Base-by-base conservation (phyloP, 306 rosid genomes). In the Hippophae tibetana region DNA sequence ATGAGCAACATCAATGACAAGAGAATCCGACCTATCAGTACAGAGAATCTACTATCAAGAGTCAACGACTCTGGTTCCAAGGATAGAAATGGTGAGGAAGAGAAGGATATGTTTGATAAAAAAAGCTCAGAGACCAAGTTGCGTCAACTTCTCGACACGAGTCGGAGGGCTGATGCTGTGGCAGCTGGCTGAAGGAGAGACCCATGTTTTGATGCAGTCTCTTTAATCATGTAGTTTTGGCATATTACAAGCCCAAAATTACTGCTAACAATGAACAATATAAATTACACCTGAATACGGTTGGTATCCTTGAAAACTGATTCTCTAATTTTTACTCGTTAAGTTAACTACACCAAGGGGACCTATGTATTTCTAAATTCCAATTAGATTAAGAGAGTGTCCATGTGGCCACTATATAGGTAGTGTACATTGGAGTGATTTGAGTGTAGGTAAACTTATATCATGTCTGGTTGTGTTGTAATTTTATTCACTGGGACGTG, bases 191-290 rank as follows among this genome's bases (percentile, higher is more conserved):
- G 79, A 81, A 13, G 6, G 38, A 41, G 62, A 67, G 61, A 48
- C 7, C 77, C 66, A 4, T 45, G 79, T 63, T 41, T 48, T 45
- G 43, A 13, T 52, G 67, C 76, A 52, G 79, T 60, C 74, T 31
- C 38, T 31, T 31, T 70, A 47, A 73, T 79, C 51, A 52, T 68
- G 95, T 88, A 85, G 82, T 92, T 92, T 88, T 92, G 99, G 96
- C 96, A 82, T 86, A 86, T 92, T 86, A 76, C 72, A 70, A 80
- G 94, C 68, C 90, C 99, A 86, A 82, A 86, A 86, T 74, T 86
- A 78, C 87, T 69, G 79, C 95, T 88, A 80, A 83, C 93, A 65
- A 78, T 74, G 67, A 31, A 2, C 38, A 71, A 62, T 72, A 65
- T 47, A 69, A 72, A 67, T 61, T 66, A 56, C 70, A 59, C 61